Evolutionary conservation across 805 yeast species (phyloP), one percentile per base, ranked within the genome.

Genomic region (Diddensiella transvaalensis): DNA sequence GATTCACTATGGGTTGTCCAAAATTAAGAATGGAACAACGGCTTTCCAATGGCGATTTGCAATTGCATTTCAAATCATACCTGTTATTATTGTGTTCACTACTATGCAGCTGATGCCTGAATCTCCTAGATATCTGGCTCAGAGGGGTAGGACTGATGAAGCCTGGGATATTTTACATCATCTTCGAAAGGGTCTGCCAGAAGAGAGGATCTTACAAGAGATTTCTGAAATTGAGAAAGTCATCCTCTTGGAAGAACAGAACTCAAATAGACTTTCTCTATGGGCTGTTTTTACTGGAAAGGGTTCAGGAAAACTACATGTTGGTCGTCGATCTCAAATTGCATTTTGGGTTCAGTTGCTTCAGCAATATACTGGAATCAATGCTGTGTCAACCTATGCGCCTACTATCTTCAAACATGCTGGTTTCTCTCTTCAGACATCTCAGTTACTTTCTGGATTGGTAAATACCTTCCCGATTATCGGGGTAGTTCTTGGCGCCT

Each of bases 101-200:
- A 32, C 19, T 70, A 80, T 44, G 87, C 88, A 62, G 80, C 85
- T 45, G 15, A 17, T 45, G 37, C 52, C 52, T 3, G 52, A 49
- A 37, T 39, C 46, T 13, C 52, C 52, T 23, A 24, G 52, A 8
- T 46, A 32, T 10, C 40, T 49, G 22, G 42, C 37, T 15, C 26
- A 19, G 5, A 35, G 19, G 33, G 49, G 49, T 5, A 30, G 23
- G 11, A 10, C 15, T 4, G 49, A 40, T 19, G 44, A 45, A 24
- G 52, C 52, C 4, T 23, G 40, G 47, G 42, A 22, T 3, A 37
- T 44, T 19, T 15, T 44, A 15, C 36, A 44, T 19, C 4, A 42
- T n/a, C 42, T 44, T 4, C 33, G 40, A 11, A 37, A 35, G 19
- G 42, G 36, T 15, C 22, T 15, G 15, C 42, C 42, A 8, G 42